Evolutionary conservation across 1,284 basidiomycete genomes (phyloP), one percentile per base, ranked within the genome.

Genomic region (Ceratobasidium sp.): DNA sequence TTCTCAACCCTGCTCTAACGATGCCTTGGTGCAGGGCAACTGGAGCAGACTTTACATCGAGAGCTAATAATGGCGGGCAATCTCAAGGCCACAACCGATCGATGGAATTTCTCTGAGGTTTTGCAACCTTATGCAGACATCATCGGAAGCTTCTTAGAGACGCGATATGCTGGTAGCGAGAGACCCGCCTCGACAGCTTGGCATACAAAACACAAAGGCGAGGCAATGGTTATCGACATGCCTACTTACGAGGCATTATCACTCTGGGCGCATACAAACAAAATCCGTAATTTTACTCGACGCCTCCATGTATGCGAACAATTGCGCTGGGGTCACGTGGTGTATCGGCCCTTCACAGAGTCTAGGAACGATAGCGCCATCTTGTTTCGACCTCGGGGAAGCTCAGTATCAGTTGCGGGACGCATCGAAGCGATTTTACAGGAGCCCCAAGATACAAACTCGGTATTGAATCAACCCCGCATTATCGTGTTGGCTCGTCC

Each of bases 1-100:
- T n/a, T 20, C 54, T 28, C 20, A 20, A 20, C 54, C 23, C 20
- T 15, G 26, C 26, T 12, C 56, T 26, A 26, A 57, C n/a, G 54
- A 23, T n/a, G 2, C 54, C 12, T 56, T 56, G 54, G 9, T 5
- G 6, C 10, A 71, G 77, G 68, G 13, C 1, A 61, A 42, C 44
- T 77, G 0, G 77, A 77, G 26, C 28, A 44, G 12, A 77, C 77
- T 1, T 12, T 77, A 20, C 67, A 70, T 23, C 1, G 40, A 17
- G 50, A 65, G 20, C 48, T 77, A 12, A 50, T 67, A 33, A 56
- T 40, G 62, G 42, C 42, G 0, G 26, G 23, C 1, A 71, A 71
- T 17, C 54, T 77, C 1, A 17, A 38, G 3, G 77, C 54, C 5
- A 62, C 40, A 42, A 42, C 23, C 9, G 59, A 62, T 17, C 15